phyloP scores from a whole-genome alignment of 768 basidiomycete genomes.

The Tricholoma saponaceum region DNA sequence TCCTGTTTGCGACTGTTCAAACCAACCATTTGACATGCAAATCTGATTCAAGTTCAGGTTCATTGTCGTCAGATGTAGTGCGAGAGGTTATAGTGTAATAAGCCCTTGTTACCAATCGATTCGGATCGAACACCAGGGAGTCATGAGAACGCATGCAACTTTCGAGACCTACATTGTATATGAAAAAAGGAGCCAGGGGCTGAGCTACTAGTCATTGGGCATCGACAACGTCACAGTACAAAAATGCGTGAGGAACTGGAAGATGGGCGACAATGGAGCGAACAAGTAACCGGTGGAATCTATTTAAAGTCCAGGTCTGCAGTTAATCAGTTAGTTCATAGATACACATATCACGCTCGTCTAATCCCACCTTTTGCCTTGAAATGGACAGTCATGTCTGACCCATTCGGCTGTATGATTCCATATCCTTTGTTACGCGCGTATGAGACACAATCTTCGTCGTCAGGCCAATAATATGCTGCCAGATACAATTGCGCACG shows the following conservation, averaged over 20 bases:
- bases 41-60: not conserved
- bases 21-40: not conserved
- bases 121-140: not conserved
- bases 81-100: not conserved
- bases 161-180: not conserved
- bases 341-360: conserved; percentile 1
- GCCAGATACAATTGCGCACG: not conserved
- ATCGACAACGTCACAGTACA: not conserved
- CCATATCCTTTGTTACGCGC: conserved; percentile 2
- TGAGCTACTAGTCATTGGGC: not conserved
- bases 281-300: conserved; percentile 1
- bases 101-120: not conserved
- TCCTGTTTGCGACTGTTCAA: not conserved
- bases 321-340: conserved; percentile 1
- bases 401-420: conserved; percentile 1
- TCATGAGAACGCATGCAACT: not conserved
- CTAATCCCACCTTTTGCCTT: conserved; percentile 2
- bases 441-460: not conserved
- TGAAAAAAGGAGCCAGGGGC: not conserved
- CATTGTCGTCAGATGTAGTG: not conserved
- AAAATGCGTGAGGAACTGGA: not conserved
- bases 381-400: conserved; percentile 1
- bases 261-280: not conserved
- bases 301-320: not conserved
- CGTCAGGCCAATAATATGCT: conserved; percentile 2